Conservation (phyloP, 345 rosid species). For the Luvunga scandens region DNA sequence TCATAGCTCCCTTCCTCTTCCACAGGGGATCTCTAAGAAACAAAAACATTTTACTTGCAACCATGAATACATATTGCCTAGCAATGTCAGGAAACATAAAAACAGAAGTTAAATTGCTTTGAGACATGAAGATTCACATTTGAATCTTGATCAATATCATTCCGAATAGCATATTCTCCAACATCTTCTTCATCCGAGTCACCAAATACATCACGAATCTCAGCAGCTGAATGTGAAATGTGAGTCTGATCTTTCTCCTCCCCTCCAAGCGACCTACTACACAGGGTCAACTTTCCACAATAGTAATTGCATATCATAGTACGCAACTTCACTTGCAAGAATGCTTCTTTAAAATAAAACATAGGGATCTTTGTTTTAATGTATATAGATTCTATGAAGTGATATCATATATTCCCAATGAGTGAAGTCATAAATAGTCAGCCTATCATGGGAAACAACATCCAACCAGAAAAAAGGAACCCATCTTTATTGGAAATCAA, state of each 20-base stretch:
- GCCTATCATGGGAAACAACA: neutral
- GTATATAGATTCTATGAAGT: neutral
- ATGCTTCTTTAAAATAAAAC: constrained; percentile 5
- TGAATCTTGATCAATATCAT: constrained; percentile 66
- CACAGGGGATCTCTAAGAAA: constrained; percentile 61
- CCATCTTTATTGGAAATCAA: neutral
- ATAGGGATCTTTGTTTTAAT: constrained; percentile 5
- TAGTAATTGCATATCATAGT: constrained; percentile 10
- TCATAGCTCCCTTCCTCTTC: constrained; percentile 83
- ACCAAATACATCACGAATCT: constrained; percentile 98
- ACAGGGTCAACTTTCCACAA: constrained; percentile 17
- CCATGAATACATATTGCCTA: neutral
- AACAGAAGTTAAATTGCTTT: neutral
- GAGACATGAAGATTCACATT: constrained; percentile 46
- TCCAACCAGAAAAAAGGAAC: neutral
- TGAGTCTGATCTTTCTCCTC: constrained; percentile 68
- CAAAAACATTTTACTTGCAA: constrained; percentile 17
- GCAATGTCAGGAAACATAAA: constrained; percentile 4
- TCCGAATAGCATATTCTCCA: constrained; percentile 57
- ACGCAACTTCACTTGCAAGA: constrained; percentile 15
- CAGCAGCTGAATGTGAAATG: constrained; percentile 60
- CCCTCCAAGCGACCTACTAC: constrained; percentile 50
- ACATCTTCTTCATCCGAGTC: constrained; percentile 95
- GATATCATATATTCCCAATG: neutral
- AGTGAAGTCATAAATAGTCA: neutral